Base-by-base conservation (phyloP, 169 alveolate species). In the Eimeria necatrix region DNA sequence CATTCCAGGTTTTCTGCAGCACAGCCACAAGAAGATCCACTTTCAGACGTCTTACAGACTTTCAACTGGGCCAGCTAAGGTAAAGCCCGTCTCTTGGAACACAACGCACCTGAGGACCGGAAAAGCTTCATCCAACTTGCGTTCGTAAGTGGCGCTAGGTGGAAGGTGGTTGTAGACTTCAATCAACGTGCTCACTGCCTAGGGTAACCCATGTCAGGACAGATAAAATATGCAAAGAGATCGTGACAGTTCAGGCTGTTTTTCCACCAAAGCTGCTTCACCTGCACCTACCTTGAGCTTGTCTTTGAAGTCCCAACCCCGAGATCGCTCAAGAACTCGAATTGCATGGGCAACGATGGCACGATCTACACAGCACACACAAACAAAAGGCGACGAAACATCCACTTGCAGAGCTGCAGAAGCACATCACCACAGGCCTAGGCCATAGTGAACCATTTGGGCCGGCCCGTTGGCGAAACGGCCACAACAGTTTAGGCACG, bases 311-410 rank as follows among this genome's bases (percentile, higher is more conserved):
- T 93, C 95, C 97, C 97, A 95, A 8, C 96, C 96, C 51, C 86
- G 88, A 18, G 97, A 93, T 24, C 97, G 95, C 83, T 95, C 97
- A 12, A 95, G 92, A 16, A 95, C 95, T 51, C 96, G 94, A 20
- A 95, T 95, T 24, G 95, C 94, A 49, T 95, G 97, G 20, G 92
- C 94, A 14, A 91, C 95, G n/a, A 56, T 94, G 3, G 76, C 90
- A 4, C 96, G 88, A 49, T 94, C 96, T 94, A 86, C 24, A 14
- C 14, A 60, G 70, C 24, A 68, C 78, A 22, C 12, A 93, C 14
- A 52, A n/a, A 22, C 24, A 32, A 53, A 4, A 12, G 81, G 80
- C 49, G 59, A 48, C 60, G 46, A 14, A 1, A 3, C 12, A 73
- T 32, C 84, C 84, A 10, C 20, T 41, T 18, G 53, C 49, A 73